Evolutionary conservation across 805 yeast genomes (phyloP).

Genomic region (Starmerella khaoyaiensis): DNA sequence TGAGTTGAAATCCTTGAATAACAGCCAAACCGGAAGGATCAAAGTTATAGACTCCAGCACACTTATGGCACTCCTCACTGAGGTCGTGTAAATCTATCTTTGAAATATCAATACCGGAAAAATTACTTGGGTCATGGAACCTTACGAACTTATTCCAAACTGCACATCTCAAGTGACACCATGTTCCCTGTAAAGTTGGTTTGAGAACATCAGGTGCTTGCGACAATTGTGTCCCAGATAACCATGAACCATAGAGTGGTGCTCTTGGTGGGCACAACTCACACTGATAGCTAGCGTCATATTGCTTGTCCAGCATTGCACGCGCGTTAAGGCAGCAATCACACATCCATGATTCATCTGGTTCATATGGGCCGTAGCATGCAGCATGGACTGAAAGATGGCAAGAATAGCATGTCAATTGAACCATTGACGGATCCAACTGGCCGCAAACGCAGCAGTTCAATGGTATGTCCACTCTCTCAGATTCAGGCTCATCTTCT

Average conservation of each 20-base stretch:
- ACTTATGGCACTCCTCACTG: neutral
- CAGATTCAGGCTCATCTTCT: conserved; percentile 5
- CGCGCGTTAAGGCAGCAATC: conserved; percentile 64
- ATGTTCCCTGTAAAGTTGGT: conserved; percentile 14
- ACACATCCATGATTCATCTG: conserved; percentile 36
- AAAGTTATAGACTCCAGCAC: neutral
- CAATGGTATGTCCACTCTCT: conserved; percentile 1
- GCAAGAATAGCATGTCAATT: conserved; percentile 13
- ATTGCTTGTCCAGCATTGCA: conserved; percentile 9
- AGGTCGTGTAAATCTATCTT: too few species aligned
- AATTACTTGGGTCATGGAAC: conserved; percentile 7
- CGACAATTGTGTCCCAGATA: conserved; percentile 6
- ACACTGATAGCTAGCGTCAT: conserved; percentile 28
- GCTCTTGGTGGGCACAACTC: conserved; percentile 14
- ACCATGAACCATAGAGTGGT: conserved; percentile 16
- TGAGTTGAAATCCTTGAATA: neutral
- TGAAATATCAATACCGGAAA: conserved; percentile 3
- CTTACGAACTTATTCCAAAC: conserved; percentile 7
- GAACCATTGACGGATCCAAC: conserved; percentile 15
- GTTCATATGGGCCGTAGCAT: conserved; percentile 15
- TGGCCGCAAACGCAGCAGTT: conserved; percentile 19
- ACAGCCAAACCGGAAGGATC: neutral
- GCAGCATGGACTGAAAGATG: conserved; percentile 16
- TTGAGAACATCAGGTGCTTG: conserved; percentile 16
- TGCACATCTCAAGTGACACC: conserved; percentile 21